These are phyloP conservation scores for Castanea mollissima DNA, from an alignment of 306 rosid genomes.

Conservation along the genomic window DNA sequence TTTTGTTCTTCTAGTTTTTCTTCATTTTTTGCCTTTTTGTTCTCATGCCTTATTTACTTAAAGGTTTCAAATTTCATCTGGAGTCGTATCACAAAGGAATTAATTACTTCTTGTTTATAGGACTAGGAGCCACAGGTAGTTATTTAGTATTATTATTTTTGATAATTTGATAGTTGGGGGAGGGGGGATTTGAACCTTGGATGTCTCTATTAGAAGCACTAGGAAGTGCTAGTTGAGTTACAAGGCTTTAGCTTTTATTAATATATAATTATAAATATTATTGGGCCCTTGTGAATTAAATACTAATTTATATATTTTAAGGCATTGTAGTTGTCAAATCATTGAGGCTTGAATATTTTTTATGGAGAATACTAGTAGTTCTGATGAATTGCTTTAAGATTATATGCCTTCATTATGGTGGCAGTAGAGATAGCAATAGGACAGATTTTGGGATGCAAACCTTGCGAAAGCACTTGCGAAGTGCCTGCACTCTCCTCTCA, in stretches of 20 bases:
- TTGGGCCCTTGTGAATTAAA: conserved; percentile 14
- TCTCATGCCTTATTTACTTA: neutral
- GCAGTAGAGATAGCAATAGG: conserved; percentile 8
- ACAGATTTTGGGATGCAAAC: conserved; percentile 40
- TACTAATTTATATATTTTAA: conserved; percentile 6
- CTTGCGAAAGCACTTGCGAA: conserved; percentile 99
- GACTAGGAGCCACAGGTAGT: neutral
- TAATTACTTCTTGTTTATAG: neutral
- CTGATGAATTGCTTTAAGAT: neutral
- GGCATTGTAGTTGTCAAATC: conserved; percentile 7
- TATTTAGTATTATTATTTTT: neutral
- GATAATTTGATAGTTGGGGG: too few species aligned
- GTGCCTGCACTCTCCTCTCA: conserved; percentile 99
- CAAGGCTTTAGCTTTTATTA: too few species aligned
- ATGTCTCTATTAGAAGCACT: too few species aligned
- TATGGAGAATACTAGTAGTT: neutral
- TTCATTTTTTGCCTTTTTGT: neutral
- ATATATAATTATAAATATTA: neutral
- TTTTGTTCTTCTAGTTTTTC: neutral
- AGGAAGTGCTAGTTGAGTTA: too few species aligned
- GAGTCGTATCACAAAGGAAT: neutral
- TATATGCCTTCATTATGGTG: conserved; percentile 2
- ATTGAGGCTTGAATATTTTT: conserved; percentile 13
- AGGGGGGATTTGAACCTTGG: too few species aligned
- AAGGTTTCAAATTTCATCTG: neutral